These are phyloP conservation scores for Sequoiadendron giganteum DNA, from an alignment of 75 land plant genomes.

Conservation along the genomic window DNA sequence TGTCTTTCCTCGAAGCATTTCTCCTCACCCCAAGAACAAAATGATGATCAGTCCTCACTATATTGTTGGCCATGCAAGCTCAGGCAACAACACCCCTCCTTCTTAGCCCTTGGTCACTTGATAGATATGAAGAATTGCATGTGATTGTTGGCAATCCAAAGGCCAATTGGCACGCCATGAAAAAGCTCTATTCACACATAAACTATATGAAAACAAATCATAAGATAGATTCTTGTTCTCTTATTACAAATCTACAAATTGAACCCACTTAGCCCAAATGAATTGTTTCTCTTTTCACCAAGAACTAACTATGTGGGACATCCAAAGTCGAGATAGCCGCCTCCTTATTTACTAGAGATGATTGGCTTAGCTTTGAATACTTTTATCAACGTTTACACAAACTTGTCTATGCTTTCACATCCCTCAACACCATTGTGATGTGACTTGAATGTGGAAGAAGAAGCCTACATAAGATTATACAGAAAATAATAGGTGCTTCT, in stretches of 20 bases:
- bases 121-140: neutral
- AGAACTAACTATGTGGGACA: neutral
- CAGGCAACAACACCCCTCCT: neutral
- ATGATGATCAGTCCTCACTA: slow-evolving; percentile 16
- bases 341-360: too few species aligned
- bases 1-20: slow-evolving; percentile 24
- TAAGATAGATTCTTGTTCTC: neutral
- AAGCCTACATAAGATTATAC: too few species aligned
- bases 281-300: too few species aligned
- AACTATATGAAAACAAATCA: neutral
- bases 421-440: too few species aligned
- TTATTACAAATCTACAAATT: neutral
- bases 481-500: too few species aligned
- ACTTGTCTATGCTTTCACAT: too few species aligned
- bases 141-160: neutral
- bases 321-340: slow-evolving; percentile 5
- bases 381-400: too few species aligned
- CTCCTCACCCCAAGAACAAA: slow-evolving; percentile 18
- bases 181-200: neutral
- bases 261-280: neutral
- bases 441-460: too few species aligned
- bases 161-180: neutral
- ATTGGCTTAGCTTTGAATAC: too few species aligned
- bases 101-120: slow-evolving; percentile 1
- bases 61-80: neutral